phyloP scores from a whole-genome alignment of 2,329 filamentous ascomycete genomes.

The Cordyceps farinosa region DNA sequence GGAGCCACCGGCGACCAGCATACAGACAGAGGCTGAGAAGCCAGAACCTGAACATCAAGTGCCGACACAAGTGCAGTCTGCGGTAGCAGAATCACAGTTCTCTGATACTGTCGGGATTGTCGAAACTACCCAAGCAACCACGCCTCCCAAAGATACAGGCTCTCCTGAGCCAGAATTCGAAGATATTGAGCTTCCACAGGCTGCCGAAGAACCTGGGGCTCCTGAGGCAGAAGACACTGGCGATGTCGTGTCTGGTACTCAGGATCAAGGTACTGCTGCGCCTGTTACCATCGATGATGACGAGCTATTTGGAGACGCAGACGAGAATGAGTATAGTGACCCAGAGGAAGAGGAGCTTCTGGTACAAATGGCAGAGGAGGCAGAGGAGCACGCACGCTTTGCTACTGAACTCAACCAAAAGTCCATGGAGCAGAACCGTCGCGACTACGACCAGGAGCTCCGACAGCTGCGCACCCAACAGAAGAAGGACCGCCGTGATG shows the following conservation, averaged over 20 bases:
- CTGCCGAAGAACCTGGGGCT: conserved; percentile 10
- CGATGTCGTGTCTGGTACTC: neutral
- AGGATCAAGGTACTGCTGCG: neutral
- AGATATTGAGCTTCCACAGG: conserved; percentile 30
- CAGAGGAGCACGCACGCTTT: conserved; percentile 90
- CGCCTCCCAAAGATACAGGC: conserved; percentile 4
- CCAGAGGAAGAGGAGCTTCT: conserved; percentile 90
- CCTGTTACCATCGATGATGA: conserved; percentile 33
- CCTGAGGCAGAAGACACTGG: neutral
- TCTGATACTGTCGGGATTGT: neutral
- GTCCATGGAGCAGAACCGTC: conserved; percentile 63
- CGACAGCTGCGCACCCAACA: conserved; percentile 87
- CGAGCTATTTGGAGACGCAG: conserved; percentile 51
- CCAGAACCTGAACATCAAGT: neutral
- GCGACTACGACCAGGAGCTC: conserved; percentile 83
- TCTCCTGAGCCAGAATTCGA: conserved; percentile 34
- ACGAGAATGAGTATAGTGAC: conserved; percentile 74
- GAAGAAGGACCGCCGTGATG: conserved; percentile 91
- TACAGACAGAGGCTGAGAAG: neutral
- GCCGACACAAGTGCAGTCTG: neutral
- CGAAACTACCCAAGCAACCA: neutral
- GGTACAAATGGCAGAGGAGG: conserved; percentile 80
- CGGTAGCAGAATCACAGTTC: neutral
- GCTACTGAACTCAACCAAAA: conserved; percentile 81
- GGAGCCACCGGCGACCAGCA: neutral